Percentiles rank a stretch among this genome's conserved stretches.
phyloP scores from a whole-genome alignment of 768 basidiomycete species.

The Cubamyces lactineus region DNA sequence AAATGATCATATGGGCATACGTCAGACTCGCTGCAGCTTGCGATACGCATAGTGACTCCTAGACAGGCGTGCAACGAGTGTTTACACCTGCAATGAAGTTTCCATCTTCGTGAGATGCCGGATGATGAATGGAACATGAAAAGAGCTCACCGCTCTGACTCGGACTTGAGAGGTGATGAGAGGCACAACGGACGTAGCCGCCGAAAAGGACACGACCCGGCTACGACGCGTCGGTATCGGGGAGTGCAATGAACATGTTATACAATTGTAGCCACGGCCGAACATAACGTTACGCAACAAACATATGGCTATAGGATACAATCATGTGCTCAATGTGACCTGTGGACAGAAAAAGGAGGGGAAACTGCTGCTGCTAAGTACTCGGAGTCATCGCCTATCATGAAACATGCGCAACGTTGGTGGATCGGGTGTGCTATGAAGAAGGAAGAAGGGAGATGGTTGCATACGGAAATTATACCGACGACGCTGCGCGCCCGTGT shows the following conservation, averaged over 20 bases:
- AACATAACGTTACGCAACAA: slow-evolving; percentile 23
- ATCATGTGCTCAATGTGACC: slow-evolving; percentile 19
- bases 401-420: background rate
- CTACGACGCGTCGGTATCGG: background rate
- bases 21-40: too few relatives aligned
- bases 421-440: background rate
- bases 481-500: background rate
- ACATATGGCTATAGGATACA: slow-evolving; percentile 26
- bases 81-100: too few relatives aligned
- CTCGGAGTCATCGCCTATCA: background rate
- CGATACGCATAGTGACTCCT: too few relatives aligned
- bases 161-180: too few relatives aligned
- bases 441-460: background rate
- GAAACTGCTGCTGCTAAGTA: background rate
- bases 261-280: slow-evolving; percentile 23
- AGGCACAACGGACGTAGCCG: too few relatives aligned
- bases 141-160: too few relatives aligned
- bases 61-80: too few relatives aligned
- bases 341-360: background rate
- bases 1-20: too few relatives aligned
- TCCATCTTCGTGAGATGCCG: too few relatives aligned
- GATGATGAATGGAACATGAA: too few relatives aligned
- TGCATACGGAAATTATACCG: slow-evolving; percentile 2
- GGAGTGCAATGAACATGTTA: slow-evolving; percentile 14
- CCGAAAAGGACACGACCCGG: too few relatives aligned